Evolutionary conservation across 345 rosid genomes (phyloP).

Genomic region (Diplotaxis tenuifolia): DNA sequence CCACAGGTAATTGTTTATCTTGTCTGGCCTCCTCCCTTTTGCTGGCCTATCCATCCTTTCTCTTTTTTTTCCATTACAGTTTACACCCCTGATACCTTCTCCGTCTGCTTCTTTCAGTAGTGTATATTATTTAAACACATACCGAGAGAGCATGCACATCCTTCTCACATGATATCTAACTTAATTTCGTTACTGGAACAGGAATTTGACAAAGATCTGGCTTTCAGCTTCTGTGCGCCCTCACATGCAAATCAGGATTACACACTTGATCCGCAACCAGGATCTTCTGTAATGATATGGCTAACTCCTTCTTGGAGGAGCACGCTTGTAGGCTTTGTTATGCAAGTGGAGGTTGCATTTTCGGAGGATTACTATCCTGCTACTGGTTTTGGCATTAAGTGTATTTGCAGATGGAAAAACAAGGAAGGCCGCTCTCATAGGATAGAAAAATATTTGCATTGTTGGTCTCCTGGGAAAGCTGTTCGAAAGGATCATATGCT

Average conservation of each 20-base stretch:
- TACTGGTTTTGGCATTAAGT: not conserved
- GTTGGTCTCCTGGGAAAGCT: not conserved
- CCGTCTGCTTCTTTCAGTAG: too few species aligned
- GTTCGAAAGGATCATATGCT: not conserved
- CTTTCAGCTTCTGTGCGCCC: not conserved
- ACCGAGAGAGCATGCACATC: not conserved
- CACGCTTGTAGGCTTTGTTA: not conserved
- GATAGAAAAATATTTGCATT: not conserved
- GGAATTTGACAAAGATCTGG: not conserved
- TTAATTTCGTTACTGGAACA: not conserved
- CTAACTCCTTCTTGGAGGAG: not conserved
- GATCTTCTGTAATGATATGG: not conserved
- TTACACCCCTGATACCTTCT: not conserved
- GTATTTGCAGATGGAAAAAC: slow-evolving; percentile 2
- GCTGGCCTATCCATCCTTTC: not conserved
- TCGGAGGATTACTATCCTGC: not conserved
- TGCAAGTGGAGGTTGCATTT: not conserved
- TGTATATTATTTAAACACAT: too few species aligned
- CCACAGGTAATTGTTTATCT: not conserved
- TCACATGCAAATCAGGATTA: not conserved
- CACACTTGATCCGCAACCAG: not conserved
- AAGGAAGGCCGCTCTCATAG: not conserved
- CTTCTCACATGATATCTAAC: not conserved
- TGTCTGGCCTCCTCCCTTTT: not conserved
- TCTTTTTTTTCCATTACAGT: not conserved